Base-by-base conservation (phyloP, 225 moss, liverwort and hornwort species). In the Physcomitrellopsis africana region DNA sequence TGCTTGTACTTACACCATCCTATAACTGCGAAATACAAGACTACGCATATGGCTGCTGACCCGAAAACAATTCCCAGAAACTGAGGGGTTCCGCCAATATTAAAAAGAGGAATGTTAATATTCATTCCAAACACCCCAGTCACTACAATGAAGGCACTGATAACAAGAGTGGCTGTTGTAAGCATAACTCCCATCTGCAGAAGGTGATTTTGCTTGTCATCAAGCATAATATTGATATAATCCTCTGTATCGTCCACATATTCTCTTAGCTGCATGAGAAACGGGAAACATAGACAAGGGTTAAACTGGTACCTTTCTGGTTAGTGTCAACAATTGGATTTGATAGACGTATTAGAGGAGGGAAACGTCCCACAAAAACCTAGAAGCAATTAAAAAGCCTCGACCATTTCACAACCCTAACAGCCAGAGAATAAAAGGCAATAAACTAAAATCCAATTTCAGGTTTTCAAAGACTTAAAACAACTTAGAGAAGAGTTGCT, bases 241-340 rank as follows among this genome's bases (percentile, higher is more conserved):
- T 99, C 99, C 77, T 95, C 99, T 22, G 99, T 99, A 51, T 99
- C 99, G 76, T 99, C 99, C 70, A 99, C 99, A 52, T 95, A 99
- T 74, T 95, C 99, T 61, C 92, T 85, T 0, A 99, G 82, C 95
- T 97, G 97, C 87, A 81, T 41, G 55, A 44, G 59, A 32, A 11
- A 61, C 52, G 51, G n/a, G 9, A 61, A 62, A 2, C 44, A 5
- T 26, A 24, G 47, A n/a, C 10, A 53, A n/a, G 26, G 27, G 59
- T 76, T 59, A 67, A 41, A 22, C 37, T 32, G 11, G 12, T 3
- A 26, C 3, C 44, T 54, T n/a, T 37, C 3, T 47, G 48, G 37
- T 9, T 37, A 20, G 24, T 9, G n/a, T 2, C 16, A 68, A 19
- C 70, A 72, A 10, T 37, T 37, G 32, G 7, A 7, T 37, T 7